Conservation (phyloP, 1,139 yeast species). For the Yamadazyma diospyri region DNA sequence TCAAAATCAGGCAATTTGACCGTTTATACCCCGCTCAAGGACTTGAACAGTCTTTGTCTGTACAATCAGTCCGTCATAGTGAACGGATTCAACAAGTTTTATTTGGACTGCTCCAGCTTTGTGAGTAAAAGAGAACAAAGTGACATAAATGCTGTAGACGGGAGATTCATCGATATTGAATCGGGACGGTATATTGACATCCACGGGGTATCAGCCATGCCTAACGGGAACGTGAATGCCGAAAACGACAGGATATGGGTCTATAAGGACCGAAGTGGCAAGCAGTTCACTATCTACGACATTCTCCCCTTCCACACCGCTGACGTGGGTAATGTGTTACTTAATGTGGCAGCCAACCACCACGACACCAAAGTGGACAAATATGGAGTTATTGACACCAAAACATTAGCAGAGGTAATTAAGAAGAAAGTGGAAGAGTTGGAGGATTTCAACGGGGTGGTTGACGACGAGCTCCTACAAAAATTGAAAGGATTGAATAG, state of each 20-base stretch:
- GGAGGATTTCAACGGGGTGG: constrained; percentile 2
- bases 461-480: not conserved
- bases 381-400: not conserved
- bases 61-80: constrained; percentile 37
- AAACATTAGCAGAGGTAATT: not conserved
- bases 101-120: constrained; percentile 38
- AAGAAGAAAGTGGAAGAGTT: constrained; percentile 1
- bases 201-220: constrained; percentile 36
- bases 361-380: constrained; percentile 1
- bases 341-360: constrained; percentile 1
- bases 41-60: constrained; percentile 26
- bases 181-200: constrained; percentile 75
- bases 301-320: constrained; percentile 1
- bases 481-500: constrained; percentile 1
- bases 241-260: not conserved
- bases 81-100: constrained; percentile 31
- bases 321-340: not conserved
- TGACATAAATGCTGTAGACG: constrained; percentile 60
- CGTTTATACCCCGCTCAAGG: constrained; percentile 25
- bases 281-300: constrained; percentile 1
- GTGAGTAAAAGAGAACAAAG: constrained; percentile 31
- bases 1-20: constrained; percentile 1
- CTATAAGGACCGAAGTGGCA: constrained; percentile 1
- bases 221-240: not conserved
- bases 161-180: constrained; percentile 73